Evolutionary conservation across 1,284 basidiomycete genomes (phyloP).

Genomic region (Trametes versicolor): DNA sequence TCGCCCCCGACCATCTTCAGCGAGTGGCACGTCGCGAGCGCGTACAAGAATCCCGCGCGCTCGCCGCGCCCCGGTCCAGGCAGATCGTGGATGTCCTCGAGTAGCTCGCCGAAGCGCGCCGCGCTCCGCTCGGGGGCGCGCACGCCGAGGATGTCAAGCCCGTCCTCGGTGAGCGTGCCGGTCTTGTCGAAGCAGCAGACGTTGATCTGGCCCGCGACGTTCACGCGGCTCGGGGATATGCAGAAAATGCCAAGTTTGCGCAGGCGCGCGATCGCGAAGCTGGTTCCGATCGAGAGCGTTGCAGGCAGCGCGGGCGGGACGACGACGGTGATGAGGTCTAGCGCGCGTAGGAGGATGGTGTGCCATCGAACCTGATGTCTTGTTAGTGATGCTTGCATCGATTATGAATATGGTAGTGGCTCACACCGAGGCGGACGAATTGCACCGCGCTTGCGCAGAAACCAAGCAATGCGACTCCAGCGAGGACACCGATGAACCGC

Average conservation of each 20-base stretch:
- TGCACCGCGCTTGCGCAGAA: slow-evolving; percentile 91
- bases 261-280: slow-evolving; percentile 92
- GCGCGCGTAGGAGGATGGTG: slow-evolving; percentile 91
- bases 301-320: slow-evolving; percentile 98
- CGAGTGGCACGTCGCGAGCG: slow-evolving; percentile 96
- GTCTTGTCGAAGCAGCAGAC: slow-evolving; percentile 99
- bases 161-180: slow-evolving; percentile 98
- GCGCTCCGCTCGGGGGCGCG: slow-evolving; percentile 81
- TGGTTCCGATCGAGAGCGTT: slow-evolving; percentile 97
- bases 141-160: slow-evolving; percentile 95
- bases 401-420: not conserved
- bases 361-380: slow-evolving; percentile 83
- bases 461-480: slow-evolving; percentile 88
- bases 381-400: slow-evolving; percentile 7
- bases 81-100: slow-evolving; percentile 89
- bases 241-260: slow-evolving; percentile 94
- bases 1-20: slow-evolving; percentile 93
- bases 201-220: slow-evolving; percentile 96
- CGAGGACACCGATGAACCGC: slow-evolving; percentile 94
- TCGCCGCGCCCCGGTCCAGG: slow-evolving; percentile 58
- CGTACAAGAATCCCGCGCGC: slow-evolving; percentile 90
- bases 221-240: slow-evolving; percentile 96
- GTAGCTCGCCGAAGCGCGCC: slow-evolving; percentile 90
- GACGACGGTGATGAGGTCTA: slow-evolving; percentile 98
- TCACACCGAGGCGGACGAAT: slow-evolving; percentile 91